Conservation (phyloP, 441 rosid species). For the Erodium chrysanthum region DNA sequence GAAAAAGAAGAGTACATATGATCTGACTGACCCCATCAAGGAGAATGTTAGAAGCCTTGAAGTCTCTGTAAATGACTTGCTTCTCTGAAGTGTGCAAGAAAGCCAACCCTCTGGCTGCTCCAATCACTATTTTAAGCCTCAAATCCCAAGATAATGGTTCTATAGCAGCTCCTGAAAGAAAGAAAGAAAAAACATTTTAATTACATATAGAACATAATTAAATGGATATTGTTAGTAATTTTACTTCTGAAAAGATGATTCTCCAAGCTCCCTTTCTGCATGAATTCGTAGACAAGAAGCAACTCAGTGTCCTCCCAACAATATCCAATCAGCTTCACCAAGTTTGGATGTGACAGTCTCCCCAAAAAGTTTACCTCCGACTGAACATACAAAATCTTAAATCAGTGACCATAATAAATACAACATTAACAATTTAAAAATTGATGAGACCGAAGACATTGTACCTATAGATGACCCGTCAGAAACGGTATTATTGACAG, state of each 20-base stretch:
- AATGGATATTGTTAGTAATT: background rate
- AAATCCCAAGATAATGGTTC: constrained; percentile 52
- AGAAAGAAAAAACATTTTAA: background rate
- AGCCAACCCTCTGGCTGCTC: constrained; percentile 47
- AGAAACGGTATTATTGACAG: too few species aligned
- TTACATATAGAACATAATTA: background rate
- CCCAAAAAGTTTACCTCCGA: constrained; percentile 50
- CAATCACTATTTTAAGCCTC: constrained; percentile 40
- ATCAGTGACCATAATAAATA: too few species aligned
- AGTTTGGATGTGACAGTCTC: constrained; percentile 44
- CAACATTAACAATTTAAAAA: too few species aligned
- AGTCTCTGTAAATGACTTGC: constrained; percentile 50
- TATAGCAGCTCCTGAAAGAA: constrained; percentile 3
- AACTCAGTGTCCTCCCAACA: constrained; percentile 52
- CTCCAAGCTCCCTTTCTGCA: constrained; percentile 46
- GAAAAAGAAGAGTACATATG: background rate
- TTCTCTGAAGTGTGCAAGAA: constrained; percentile 39
- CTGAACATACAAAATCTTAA: constrained; percentile 19
- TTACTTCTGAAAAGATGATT: constrained; percentile 47
- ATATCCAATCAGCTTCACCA: constrained; percentile 41
- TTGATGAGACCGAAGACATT: too few species aligned
- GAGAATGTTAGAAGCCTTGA: constrained; percentile 49
- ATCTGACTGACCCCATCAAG: constrained; percentile 35
- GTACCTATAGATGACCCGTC: too few species aligned
- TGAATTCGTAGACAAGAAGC: constrained; percentile 46